Base-by-base conservation (phyloP, 1,139 yeast genomes). In the Zygosaccharomyces sapae region DNA sequence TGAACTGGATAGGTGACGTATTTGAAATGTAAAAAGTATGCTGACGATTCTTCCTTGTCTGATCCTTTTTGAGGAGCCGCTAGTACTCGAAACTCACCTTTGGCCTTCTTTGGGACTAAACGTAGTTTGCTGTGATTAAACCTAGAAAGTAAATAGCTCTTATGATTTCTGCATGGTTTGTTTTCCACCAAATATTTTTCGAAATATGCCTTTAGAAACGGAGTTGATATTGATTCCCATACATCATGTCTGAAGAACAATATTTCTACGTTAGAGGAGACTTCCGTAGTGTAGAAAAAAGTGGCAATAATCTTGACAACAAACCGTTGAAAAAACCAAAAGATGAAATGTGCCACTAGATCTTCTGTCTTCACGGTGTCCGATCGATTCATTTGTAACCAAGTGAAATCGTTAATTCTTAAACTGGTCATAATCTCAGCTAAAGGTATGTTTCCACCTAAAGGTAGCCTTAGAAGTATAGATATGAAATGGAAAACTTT, bases 241-340 rank as follows among this genome's bases (percentile, higher is more conserved):
- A 69, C 64, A 24, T 68, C 70, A 44, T 81, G 89, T 10, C 83
- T 75, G 58, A 76, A 87, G 60, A 73, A 87, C 1, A 73, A 53
- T 0, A 76, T 52, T 4, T 68, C 60, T 5, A 59, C 59, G 0
- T 68, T 60, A 3, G 75, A 72, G 1, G 81, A 71, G 0, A 75
- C 63, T 45, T 81, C 83, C 0, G 92, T 80, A 2, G 84, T 80
- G 59, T 85, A 83, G 72, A 90, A 90, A 57, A 78, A 80, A 0
- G 75, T 65, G 0, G 70, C 64, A 0, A 86, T 54, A 1, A 87
- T 54, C 9, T 71, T 72, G 5, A 75, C 70, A 1, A 87, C 53
- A 44, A 81, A 72, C 0, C 45, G 45, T 0, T 68, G 56, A 42
- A 84, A 76, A 2, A 85, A 49, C 96, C 96, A 90, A 2, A 51